Conservation (phyloP, 495 filamentous ascomycete species). For the Trichoderma reesei region DNA sequence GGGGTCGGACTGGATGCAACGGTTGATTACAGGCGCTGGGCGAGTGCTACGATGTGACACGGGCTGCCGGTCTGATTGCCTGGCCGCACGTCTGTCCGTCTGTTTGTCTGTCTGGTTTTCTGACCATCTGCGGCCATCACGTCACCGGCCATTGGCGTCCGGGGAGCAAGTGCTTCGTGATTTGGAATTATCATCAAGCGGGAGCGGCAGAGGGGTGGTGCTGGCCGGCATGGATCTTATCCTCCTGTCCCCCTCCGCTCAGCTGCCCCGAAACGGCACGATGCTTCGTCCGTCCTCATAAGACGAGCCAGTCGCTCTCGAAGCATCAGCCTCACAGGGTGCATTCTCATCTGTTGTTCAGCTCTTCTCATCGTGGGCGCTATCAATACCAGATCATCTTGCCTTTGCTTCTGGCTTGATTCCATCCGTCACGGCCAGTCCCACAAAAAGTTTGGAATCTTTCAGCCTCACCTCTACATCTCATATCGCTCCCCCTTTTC, state of each 20-base stretch:
- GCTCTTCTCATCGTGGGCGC: too few relatives aligned
- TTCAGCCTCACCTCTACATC: background rate
- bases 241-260: background rate
- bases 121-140: too few relatives aligned
- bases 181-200: background rate
- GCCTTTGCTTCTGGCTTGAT: background rate
- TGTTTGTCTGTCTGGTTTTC: too few relatives aligned
- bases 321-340: background rate
- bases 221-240: background rate
- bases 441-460: slow-evolving; percentile 7
- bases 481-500: background rate
- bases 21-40: too few relatives aligned
- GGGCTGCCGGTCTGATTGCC: too few relatives aligned
- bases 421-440: background rate
- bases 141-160: background rate
- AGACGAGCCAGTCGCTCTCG: background rate
- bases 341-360: too few relatives aligned
- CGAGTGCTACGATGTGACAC: too few relatives aligned
- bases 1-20: too few relatives aligned
- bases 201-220: background rate
- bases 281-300: background rate
- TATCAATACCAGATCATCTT: too few relatives aligned
- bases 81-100: background rate
- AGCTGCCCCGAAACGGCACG: background rate
- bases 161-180: background rate